phyloP scores from a whole-genome alignment of 1,284 basidiomycete species.

The Microbotryum saponariae region DNA sequence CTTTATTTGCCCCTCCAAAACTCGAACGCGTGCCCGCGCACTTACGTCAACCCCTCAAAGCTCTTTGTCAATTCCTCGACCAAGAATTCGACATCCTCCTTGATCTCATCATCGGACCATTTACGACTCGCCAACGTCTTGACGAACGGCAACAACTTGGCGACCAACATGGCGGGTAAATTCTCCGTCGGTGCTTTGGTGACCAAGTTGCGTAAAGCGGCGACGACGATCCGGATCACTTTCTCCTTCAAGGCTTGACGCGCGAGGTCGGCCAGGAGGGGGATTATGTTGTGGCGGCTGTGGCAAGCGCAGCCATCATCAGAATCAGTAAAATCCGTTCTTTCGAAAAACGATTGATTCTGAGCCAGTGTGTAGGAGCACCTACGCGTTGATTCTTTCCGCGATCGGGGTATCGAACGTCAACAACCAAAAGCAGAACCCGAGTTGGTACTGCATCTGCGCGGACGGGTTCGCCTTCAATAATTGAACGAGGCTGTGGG shows the following conservation, averaged over 20 bases:
- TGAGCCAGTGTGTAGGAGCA: no score
- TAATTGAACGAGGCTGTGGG: slow-evolving; percentile 25
- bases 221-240: slow-evolving; percentile 87
- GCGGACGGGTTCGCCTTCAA: slow-evolving; percentile 43
- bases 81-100: slow-evolving; percentile 82
- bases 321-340: neutral
- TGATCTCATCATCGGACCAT: slow-evolving; percentile 84
- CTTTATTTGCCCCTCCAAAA: neutral
- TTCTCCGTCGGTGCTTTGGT: slow-evolving; percentile 71
- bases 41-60: slow-evolving; percentile 81
- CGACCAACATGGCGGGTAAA: slow-evolving; percentile 84
- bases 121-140: slow-evolving; percentile 73
- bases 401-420: slow-evolving; percentile 82
- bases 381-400: slow-evolving; percentile 68
- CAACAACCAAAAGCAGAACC: slow-evolving; percentile 87
- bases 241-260: slow-evolving; percentile 94
- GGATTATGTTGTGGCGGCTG: slow-evolving; percentile 82
- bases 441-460: slow-evolving; percentile 93
- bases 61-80: slow-evolving; percentile 69
- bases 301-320: no score
- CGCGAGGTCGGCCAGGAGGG: slow-evolving; percentile 76
- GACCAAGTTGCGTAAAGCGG: slow-evolving; percentile 88
- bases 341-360: no score
- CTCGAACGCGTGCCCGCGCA: slow-evolving; percentile 10
- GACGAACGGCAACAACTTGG: slow-evolving; percentile 69